Base-by-base conservation (phyloP, 257 asterid species). In the Eucommia ulmoides region DNA sequence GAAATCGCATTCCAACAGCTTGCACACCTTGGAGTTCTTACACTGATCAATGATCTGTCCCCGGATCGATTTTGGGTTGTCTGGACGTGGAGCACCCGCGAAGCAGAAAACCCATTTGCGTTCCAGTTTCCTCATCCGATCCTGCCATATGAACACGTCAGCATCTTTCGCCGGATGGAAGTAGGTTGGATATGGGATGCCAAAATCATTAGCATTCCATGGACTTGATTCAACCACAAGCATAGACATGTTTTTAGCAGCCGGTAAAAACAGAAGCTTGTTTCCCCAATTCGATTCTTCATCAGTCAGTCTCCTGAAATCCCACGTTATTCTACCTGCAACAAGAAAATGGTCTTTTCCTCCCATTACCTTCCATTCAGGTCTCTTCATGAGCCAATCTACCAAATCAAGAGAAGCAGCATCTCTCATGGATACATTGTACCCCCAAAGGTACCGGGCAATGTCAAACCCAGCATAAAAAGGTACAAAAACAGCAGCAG, bases 291-390 rank as follows among this genome's bases (percentile, higher is more conserved):
- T 89, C 0, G 83, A 66, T 0, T 80, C 79, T 45, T 64, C 35
- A 23, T 80, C 93, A 2, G 70, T 52, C 19, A 68, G 53, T 49
- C 96, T 74, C 71, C 96, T 58, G 52, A 87, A 87, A 64, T 87
- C 96, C 96, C 96, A 87, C 0, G 96, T 87, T 53, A 83, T 87
- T 74, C 96, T 68, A 9, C 93, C 96, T 1, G 84, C 96, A 7
- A 87, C 94, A 7, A 87, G 84, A 59, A 87, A 87, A 51, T 87
- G 96, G 65, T 83, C 96, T 70, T 69, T 87, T 1, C 96, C 96
- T 8, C 92, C 93, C 96, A 87, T 87, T 26, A 83, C 59, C 10
- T 60, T 47, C 96, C 96, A 87, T 25, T 87, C 94, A 0, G 89
- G 93, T 77, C 74, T 70, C 58, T 63, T 70, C 60, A 25, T 49